phyloP scores from a whole-genome alignment of 768 basidiomycete genomes.

The Pleurotus cornucopiae region DNA sequence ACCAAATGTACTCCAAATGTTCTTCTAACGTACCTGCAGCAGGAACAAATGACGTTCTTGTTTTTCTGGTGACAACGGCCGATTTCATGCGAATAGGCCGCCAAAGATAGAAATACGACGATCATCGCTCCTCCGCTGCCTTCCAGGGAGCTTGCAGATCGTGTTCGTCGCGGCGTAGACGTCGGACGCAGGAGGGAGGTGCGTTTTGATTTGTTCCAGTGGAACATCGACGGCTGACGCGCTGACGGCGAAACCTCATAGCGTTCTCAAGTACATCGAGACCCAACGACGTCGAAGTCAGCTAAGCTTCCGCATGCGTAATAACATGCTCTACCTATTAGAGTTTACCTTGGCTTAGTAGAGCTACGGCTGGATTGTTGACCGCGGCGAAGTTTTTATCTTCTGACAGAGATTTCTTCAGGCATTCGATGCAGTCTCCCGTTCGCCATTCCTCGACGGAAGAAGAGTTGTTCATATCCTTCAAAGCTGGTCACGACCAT shows the following conservation, averaged over 20 bases:
- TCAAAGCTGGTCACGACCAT: constrained; percentile 35
- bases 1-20: no score
- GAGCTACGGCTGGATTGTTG: constrained; percentile 72
- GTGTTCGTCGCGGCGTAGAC: no score
- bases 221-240: constrained; percentile 66
- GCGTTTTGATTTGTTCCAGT: no score
- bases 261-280: constrained; percentile 66
- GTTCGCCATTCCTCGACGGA: constrained; percentile 67
- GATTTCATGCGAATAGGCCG: no score
- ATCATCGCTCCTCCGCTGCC: no score
- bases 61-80: no score
- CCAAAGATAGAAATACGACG: no score
- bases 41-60: no score
- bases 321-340: constrained; percentile 48
- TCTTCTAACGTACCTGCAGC: no score
- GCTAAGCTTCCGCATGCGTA: neutral
- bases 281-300: constrained; percentile 36
- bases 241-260: constrained; percentile 62
- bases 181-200: no score
- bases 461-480: constrained; percentile 62
- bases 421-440: constrained; percentile 47
- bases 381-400: constrained; percentile 64
- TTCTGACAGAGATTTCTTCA: constrained; percentile 39
- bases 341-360: constrained; percentile 66
- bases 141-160: no score